A percentile compares a stretch with the other conserved stretches of the same genome.
Conservation (phyloP, 805 yeast genomes). For the Jamesozyma rosinii region DNA sequence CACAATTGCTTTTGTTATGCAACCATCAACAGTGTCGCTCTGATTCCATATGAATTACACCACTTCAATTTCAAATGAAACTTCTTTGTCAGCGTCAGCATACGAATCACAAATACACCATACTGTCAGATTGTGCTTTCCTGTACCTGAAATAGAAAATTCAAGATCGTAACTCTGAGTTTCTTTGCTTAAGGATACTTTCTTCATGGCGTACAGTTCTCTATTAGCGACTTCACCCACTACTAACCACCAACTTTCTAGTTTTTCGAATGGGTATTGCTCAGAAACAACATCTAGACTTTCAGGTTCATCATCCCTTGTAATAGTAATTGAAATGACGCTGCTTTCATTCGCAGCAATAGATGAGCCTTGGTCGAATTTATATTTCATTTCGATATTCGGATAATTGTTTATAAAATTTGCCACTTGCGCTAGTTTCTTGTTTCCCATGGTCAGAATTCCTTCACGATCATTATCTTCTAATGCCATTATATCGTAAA, state of each 20-base stretch:
- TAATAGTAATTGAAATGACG: conserved; percentile 39
- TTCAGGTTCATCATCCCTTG: conserved; percentile 72
- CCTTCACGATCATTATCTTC: conserved; percentile 67
- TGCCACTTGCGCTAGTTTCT: conserved; percentile 57
- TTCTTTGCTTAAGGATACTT: conserved; percentile 45
- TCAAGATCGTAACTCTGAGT: conserved; percentile 44
- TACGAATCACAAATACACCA: conserved; percentile 92
- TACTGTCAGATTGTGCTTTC: conserved; percentile 51
- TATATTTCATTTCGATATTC: conserved; percentile 60
- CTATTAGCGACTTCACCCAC: conserved; percentile 56
- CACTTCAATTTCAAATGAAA: conserved; percentile 43
- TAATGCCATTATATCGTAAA: conserved; percentile 64
- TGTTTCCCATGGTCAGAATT: conserved; percentile 46
- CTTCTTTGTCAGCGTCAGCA: conserved; percentile 86
- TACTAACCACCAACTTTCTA: conserved; percentile 74
- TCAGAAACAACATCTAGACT: conserved; percentile 52
- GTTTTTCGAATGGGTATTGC: conserved; percentile 49
- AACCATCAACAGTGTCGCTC: too few species aligned
- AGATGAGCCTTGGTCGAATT: conserved; percentile 35
- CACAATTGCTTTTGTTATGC: too few species aligned
- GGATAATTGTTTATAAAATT: conserved; percentile 87
- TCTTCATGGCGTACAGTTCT: conserved; percentile 66
- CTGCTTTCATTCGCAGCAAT: conserved; percentile 42
- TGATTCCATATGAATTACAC: conserved; percentile 4
- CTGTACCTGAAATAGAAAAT: conserved; percentile 51